Conservation (phyloP, 2,329 filamentous ascomycete species). For the Purpureocillium lavendulum region DNA sequence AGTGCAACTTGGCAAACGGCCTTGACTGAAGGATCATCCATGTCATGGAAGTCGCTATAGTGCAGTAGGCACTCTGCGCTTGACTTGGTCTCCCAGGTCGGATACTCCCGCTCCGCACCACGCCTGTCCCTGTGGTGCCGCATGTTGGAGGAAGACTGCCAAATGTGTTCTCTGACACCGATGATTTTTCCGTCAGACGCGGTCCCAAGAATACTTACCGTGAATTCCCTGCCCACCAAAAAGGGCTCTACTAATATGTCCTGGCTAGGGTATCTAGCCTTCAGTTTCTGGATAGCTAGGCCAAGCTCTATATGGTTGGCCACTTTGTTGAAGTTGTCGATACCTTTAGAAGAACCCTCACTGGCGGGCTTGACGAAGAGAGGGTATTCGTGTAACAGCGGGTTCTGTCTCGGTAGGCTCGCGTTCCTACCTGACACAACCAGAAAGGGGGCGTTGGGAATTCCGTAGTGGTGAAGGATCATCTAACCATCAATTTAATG, state of each 20-base stretch:
- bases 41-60: conserved; percentile 3
- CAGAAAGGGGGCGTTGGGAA: conserved; percentile 4
- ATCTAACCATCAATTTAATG: neutral
- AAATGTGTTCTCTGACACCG: conserved; percentile 4
- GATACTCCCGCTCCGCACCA: neutral
- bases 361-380: conserved; percentile 5
- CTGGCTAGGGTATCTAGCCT: conserved; percentile 2
- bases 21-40: conserved; percentile 4
- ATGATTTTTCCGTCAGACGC: neutral
- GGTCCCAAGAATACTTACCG: conserved; percentile 4
- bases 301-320: neutral
- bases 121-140: neutral
- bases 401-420: neutral
- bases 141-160: conserved; percentile 1
- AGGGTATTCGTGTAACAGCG: neutral
- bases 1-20: conserved; percentile 4
- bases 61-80: neutral
- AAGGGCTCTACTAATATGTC: conserved; percentile 6
- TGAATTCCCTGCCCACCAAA: conserved; percentile 4
- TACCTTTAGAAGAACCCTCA: conserved; percentile 5
- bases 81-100: conserved; percentile 2
- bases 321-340: conserved; percentile 3
- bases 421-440: neutral
- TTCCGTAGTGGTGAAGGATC: conserved; percentile 3
- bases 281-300: neutral